Evolutionary conservation across 805 yeast species (phyloP).

Genomic region (Teunomyces barrocoloradensis): DNA sequence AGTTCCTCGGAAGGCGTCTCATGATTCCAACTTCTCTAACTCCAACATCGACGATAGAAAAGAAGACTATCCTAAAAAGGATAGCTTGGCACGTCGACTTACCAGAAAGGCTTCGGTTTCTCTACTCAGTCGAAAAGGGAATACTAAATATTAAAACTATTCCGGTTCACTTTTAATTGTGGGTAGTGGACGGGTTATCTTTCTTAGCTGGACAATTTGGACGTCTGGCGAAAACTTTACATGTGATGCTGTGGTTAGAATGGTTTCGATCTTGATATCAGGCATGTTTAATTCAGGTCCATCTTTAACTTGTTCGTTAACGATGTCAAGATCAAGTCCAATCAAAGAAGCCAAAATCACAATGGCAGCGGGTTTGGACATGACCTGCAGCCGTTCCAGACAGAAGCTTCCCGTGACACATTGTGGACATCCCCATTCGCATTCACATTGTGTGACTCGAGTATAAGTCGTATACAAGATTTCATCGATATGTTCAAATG

Average conservation of each 20-base stretch:
- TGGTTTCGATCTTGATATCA: conserved; percentile 62
- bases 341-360: conserved; percentile 62
- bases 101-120: conserved; percentile 35
- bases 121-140: conserved; percentile 15
- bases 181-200: conserved; percentile 8
- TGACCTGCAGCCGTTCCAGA: conserved; percentile 74
- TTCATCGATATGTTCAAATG: conserved; percentile 73
- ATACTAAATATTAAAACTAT: conserved; percentile 8
- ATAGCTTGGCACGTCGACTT: conserved; percentile 30
- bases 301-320: conserved; percentile 46
- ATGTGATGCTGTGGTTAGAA: conserved; percentile 49
- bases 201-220: conserved; percentile 25
- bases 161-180: not conserved
- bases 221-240: conserved; percentile 66
- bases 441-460: conserved; percentile 61
- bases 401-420: conserved; percentile 87
- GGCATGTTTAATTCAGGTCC: conserved; percentile 84
- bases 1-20: conserved; percentile 17
- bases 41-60: conserved; percentile 16
- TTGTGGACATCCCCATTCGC: conserved; percentile 78
- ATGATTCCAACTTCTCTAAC: conserved; percentile 19
- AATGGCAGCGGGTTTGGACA: conserved; percentile 83
- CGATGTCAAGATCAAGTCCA: conserved; percentile 49
- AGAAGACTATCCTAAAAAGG: conserved; percentile 14
- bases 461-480: conserved; percentile 59